Evolutionary conservation across 305 asterid genomes (phyloP), one percentile per base, ranked within the genome.

Genomic region (Fraxinus nigra): DNA sequence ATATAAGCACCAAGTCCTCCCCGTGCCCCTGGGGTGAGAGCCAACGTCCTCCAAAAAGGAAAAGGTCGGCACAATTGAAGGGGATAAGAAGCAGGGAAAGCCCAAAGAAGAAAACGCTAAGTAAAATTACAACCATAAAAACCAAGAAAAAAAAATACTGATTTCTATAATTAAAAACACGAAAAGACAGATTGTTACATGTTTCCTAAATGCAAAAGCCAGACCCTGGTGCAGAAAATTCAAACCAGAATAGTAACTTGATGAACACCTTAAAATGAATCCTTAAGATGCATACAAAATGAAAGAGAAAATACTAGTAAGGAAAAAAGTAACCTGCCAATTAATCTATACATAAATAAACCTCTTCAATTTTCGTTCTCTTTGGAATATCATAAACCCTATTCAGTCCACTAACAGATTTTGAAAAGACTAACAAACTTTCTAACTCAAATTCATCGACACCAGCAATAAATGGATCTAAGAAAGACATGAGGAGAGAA

Each of bases 401-500:
- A 46, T 38, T 75, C n/a, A 78, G 37, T 69, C 76, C 81, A 74
- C 7, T 51, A 59, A 72, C 74, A 24, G 73, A 13, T 26, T 30
- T 32, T 54, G 77, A 80, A 61, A 79, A 70, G 54, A 70, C 18
- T 24, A 20, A 13, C 43, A 73, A 70, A 70, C 72, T 76, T 54
- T 30, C 38, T 51, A 78, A 14, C 8, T 18, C 75, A 46, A 72
- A 43, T 18, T 65, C 37, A 46, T 54, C 72, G 70, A 34, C 73
- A 18, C 73, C 34, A 59, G 61, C 65, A 35, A 84, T 65, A 65
- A 26, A 65, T 9, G 18, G 73, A 79, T 75, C 67, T 78, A 46
- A 33, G 70, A 51, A 82, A 75, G 77, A 75, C 63, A 51, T 22
- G 34, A 35, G 76, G 10, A 22, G 48, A 70, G 76, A 81, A 83